Percentiles rank a stretch among this genome's conserved stretches.
Evolutionary conservation across 2,329 filamentous ascomycete genomes (phyloP).

Genomic region (Exophiala bonariae): DNA sequence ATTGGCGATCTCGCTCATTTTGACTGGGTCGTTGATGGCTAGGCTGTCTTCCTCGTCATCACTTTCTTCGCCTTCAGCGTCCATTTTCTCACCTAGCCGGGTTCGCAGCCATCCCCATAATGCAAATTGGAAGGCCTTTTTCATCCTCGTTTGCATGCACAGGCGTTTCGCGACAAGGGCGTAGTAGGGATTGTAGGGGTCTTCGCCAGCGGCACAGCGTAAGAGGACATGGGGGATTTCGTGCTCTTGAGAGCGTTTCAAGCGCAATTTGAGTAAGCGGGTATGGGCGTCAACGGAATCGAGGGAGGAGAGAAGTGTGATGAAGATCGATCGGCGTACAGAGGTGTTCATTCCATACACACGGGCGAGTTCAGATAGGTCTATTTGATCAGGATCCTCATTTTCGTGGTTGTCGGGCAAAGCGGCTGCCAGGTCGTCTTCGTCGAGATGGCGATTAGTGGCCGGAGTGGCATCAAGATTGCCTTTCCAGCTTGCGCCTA

Average conservation of each 20-base stretch:
- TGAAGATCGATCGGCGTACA: conserved; percentile 86
- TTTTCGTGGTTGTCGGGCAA: conserved; percentile 6
- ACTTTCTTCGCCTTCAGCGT: conserved; percentile 63
- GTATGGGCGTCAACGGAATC: conserved; percentile 82
- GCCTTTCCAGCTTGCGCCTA: conserved; percentile 83
- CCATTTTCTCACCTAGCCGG: conserved; percentile 76
- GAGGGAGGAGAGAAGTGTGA: conserved; percentile 80
- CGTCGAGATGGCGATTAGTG: conserved; percentile 13
- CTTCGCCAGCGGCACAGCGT: conserved; percentile 81
- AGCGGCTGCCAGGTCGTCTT: not conserved
- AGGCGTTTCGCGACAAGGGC: conserved; percentile 78
- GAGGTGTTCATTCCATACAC: conserved; percentile 85
- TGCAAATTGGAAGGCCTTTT: conserved; percentile 82
- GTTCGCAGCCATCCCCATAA: conserved; percentile 80
- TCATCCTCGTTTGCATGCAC: conserved; percentile 71
- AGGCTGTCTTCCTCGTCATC: conserved; percentile 49
- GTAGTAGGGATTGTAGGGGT: conserved; percentile 90
- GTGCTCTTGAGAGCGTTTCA: conserved; percentile 82
- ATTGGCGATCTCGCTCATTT: conserved; percentile 63
- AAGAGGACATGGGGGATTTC: conserved; percentile 87
- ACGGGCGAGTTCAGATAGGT: conserved; percentile 72
- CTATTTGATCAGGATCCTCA: conserved; percentile 50
- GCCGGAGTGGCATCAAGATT: conserved; percentile 36
- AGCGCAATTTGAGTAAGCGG: conserved; percentile 74
- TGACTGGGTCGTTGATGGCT: conserved; percentile 48